These are phyloP conservation scores for Fusarium brachygibbosum DNA, from an alignment of 2,329 filamentous ascomycete species.

Conservation along the genomic window DNA sequence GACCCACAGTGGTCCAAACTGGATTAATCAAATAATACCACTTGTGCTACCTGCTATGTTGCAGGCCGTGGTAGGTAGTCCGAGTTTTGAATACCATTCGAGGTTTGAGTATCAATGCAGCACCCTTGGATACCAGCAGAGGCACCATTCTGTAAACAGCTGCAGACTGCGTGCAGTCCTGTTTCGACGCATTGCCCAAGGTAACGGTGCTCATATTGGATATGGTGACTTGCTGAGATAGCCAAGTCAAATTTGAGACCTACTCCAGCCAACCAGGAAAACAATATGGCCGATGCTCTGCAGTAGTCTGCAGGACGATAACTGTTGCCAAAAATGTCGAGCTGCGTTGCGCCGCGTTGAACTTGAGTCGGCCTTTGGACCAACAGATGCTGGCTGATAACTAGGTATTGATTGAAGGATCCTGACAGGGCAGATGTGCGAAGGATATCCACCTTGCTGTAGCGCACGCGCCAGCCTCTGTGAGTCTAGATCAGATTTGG, in stretches of 20 bases:
- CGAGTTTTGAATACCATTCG: conserved; percentile 14
- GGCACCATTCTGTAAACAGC: conserved; percentile 22
- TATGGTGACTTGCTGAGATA: conserved; percentile 29
- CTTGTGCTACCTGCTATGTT: conserved; percentile 20
- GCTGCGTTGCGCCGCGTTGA: conserved; percentile 49
- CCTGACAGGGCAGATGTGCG: conserved; percentile 46
- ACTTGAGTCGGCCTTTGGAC: conserved; percentile 43
- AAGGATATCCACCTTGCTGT: conserved; percentile 45
- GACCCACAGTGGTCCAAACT: conserved; percentile 41
- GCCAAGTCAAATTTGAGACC: conserved; percentile 35
- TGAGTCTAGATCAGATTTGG: conserved; percentile 46
- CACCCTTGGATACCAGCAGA: conserved; percentile 15
- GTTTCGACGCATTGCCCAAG: conserved; percentile 34
- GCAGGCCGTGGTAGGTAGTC: conserved; percentile 17
- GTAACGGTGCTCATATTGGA: conserved; percentile 26
- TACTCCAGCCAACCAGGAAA: conserved; percentile 29
- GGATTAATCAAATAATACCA: conserved; percentile 27
- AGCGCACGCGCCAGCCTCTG: conserved; percentile 45
- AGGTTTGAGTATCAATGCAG: conserved; percentile 18
- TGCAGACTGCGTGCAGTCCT: conserved; percentile 29
- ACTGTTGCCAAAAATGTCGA: conserved; percentile 51
- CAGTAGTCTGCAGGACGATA: conserved; percentile 43
- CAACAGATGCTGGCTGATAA: conserved; percentile 49
- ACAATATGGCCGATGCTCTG: conserved; percentile 40
- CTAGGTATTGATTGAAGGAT: conserved; percentile 44